A percentile compares a stretch with the other conserved stretches of the same genome.
Conservation (phyloP, 345 rosid species). For the Schrenkiella parvula region DNA sequence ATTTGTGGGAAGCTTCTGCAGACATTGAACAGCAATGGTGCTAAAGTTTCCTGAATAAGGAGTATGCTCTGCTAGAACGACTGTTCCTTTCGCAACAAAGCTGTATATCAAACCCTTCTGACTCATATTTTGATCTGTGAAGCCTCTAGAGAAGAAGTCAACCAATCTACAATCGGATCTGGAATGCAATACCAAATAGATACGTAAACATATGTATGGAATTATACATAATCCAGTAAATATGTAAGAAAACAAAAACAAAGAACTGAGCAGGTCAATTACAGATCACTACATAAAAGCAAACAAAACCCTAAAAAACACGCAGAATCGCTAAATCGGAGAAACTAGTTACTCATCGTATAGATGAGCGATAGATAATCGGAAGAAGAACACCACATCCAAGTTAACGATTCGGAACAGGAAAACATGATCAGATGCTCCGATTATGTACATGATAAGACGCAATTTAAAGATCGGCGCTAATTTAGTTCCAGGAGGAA, state of each 20-base stretch:
- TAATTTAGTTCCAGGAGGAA: background rate
- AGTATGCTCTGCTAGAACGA: slow-evolving; percentile 93
- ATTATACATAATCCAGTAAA: background rate
- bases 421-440: background rate
- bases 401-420: background rate
- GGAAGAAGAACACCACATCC: background rate
- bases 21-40: slow-evolving; percentile 95
- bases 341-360: background rate
- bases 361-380: background rate
- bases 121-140: slow-evolving; percentile 47
- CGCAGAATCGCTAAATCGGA: background rate
- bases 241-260: background rate
- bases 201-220: background rate
- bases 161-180: slow-evolving; percentile 26
- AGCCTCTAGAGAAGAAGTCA: slow-evolving; percentile 27
- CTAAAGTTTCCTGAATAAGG: slow-evolving; percentile 91
- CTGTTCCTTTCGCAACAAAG: slow-evolving; percentile 92
- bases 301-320: slow-evolving; percentile 1
- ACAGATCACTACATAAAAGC: slow-evolving; percentile 3
- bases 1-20: slow-evolving; percentile 86
- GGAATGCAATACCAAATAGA: background rate
- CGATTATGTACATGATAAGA: background rate
- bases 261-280: background rate
- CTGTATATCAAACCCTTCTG: slow-evolving; percentile 93
- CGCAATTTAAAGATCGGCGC: slow-evolving; percentile 14